Percentiles rank a stretch among this genome's conserved stretches.
Evolutionary conservation across 257 asterid genomes (phyloP).

Genomic region (Linaria vulgaris): DNA sequence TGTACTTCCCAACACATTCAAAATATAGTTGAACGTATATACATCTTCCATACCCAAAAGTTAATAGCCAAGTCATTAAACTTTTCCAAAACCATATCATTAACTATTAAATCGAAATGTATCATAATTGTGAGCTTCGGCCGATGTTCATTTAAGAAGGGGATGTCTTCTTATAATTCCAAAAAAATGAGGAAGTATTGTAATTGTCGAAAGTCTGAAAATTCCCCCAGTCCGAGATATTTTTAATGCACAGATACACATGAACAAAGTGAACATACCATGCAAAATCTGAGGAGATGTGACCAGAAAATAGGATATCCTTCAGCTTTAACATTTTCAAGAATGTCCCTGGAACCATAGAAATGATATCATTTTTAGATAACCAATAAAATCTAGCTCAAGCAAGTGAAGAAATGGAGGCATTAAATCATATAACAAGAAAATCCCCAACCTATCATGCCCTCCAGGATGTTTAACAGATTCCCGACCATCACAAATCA

Average conservation of each 20-base stretch:
- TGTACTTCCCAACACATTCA: too few relatives aligned
- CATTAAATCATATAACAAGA: slow-evolving; percentile 11
- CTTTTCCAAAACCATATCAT: too few relatives aligned
- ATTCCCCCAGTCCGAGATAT: not conserved
- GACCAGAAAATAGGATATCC: slow-evolving; percentile 50
- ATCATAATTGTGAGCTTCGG: too few relatives aligned
- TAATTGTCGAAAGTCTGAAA: too few relatives aligned
- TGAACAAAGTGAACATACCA: slow-evolving; percentile 40
- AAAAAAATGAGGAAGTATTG: too few relatives aligned
- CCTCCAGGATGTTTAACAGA: slow-evolving; percentile 42
- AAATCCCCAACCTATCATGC: slow-evolving; percentile 54
- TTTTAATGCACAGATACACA: slow-evolving; percentile 14
- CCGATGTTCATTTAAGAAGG: not conserved
- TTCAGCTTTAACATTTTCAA: slow-evolving; percentile 51
- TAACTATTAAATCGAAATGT: too few relatives aligned
- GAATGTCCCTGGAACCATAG: slow-evolving; percentile 45
- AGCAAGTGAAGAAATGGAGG: slow-evolving; percentile 15
- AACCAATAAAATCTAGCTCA: slow-evolving; percentile 12
- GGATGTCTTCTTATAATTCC: too few relatives aligned
- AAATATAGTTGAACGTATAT: too few relatives aligned
- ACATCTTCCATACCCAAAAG: too few relatives aligned
- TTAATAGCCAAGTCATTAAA: too few relatives aligned
- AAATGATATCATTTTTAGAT: slow-evolving; percentile 22
- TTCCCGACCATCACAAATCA: slow-evolving; percentile 50
- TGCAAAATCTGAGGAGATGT: slow-evolving; percentile 58